Evolutionary conservation across 768 basidiomycete genomes (phyloP).

Genomic region (Boletus sp.): DNA sequence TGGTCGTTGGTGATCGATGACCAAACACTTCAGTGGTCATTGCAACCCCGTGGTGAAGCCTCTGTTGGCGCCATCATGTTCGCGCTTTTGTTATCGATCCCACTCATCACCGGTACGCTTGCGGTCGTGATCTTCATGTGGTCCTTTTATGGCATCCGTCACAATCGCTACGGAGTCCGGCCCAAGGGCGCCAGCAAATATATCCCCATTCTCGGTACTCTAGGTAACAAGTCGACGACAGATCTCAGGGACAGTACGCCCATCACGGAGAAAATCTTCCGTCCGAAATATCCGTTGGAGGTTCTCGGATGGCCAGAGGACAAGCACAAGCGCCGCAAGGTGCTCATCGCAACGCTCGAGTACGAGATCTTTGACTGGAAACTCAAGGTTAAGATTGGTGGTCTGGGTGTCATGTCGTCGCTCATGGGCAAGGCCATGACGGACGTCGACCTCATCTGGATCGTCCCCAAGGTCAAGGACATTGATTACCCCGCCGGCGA

Average conservation of each 20-base stretch:
- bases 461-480: slow-evolving; percentile 93
- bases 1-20: slow-evolving; percentile 87
- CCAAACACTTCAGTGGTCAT: slow-evolving; percentile 66
- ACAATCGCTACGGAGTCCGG: slow-evolving; percentile 88
- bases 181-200: slow-evolving; percentile 70
- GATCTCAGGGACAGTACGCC: slow-evolving; percentile 63
- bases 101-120: slow-evolving; percentile 77
- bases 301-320: slow-evolving; percentile 97
- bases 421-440: slow-evolving; percentile 99
- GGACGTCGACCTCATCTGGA: slow-evolving; percentile 93
- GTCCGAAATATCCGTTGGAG: slow-evolving; percentile 59
- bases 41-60: slow-evolving; percentile 79
- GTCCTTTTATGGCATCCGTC: slow-evolving; percentile 93
- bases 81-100: slow-evolving; percentile 75
- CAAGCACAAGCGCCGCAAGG: slow-evolving; percentile 85
- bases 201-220: slow-evolving; percentile 78
- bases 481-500: slow-evolving; percentile 90
- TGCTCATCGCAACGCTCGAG: slow-evolving; percentile 88
- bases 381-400: slow-evolving; percentile 96
- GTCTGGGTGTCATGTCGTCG: slow-evolving; percentile 96
- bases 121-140: slow-evolving; percentile 90
- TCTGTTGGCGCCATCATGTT: slow-evolving; percentile 85
- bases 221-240: slow-evolving; percentile 62
- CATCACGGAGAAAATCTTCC: slow-evolving; percentile 69
- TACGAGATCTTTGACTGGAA: slow-evolving; percentile 99